Base-by-base conservation (phyloP, 1,139 yeast genomes). In the Trichomonascaceae sp. region DNA sequence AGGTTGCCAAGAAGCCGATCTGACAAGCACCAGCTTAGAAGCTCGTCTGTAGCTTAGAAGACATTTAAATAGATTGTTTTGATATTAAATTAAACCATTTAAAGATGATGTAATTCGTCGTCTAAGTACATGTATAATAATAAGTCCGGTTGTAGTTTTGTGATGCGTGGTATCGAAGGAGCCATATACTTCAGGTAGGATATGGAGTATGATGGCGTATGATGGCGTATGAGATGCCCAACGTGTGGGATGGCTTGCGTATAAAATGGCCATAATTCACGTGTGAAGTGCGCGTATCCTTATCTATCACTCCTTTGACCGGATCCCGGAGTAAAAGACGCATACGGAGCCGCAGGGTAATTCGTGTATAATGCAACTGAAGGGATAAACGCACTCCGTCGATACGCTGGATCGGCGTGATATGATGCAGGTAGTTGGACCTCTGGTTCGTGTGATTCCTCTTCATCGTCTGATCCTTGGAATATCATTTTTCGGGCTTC, bases 401-500 rank as follows among this genome's bases (percentile, higher is more conserved):
- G 20, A 43, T 47, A 45, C 36, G 45, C 30, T 19, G 47, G 43
- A n/a, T 27, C 22, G 8, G 10, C 9, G 6, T 38, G 15, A 12
- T 49, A 6, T 15, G 36, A 15, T 45, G 41, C 17, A n/a, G 47
- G n/a, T 9, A 19, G 27, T 32, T 15, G 32, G 19, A 20, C 38
- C 43, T 17, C 43, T 24, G 36, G 36, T 24, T 50, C 27, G n/a
- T 51, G 15, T 22, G 15, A 12, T 2, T 63, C 68, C 4, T 60
- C 69, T 2, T 63, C 67, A 1, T 66, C 72, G 2, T 64, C 68
- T 2, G 68, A 69, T 19, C 56, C 68, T 22, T 70, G 71, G 62
- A 78, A 78, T 10, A 78, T 78, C 52, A 77, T 68, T 32, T 77
- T 79, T 48, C 82, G 66, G 10, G 77, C 73, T 59, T 71, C 72